These are phyloP conservation scores for Fusarium continuum DNA, from an alignment of 2,329 filamentous ascomycete genomes.

Conservation along the genomic window DNA sequence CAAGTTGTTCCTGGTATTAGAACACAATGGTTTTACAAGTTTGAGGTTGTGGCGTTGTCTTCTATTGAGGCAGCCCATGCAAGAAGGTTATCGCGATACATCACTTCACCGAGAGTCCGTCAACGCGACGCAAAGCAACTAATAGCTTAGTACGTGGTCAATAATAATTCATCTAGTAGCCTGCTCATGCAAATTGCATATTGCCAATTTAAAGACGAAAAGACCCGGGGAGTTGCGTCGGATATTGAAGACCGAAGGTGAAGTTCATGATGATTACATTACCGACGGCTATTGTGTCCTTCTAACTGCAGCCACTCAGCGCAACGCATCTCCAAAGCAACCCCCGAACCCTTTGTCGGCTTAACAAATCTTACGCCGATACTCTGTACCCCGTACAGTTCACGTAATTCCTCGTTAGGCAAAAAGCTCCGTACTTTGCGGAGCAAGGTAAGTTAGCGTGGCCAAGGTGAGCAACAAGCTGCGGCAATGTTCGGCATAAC, in stretches of 20 bases:
- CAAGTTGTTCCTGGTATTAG: not conserved
- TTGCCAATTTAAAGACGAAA: too few species aligned
- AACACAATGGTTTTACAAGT: not conserved
- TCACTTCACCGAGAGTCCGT: not conserved
- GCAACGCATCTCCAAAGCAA: not conserved
- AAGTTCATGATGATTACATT: conserved; percentile 1
- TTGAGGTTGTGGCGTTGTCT: not conserved
- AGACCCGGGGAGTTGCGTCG: conserved; percentile 8
- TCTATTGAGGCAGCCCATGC: not conserved
- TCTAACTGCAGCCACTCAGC: not conserved
- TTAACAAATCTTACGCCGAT: not conserved
- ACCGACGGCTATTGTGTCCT: conserved; percentile 7
- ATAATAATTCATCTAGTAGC: too few species aligned
- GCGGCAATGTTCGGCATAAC: conserved; percentile 28
- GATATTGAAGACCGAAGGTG: conserved; percentile 27
- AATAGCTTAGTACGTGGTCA: too few species aligned
- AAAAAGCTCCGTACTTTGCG: not conserved
- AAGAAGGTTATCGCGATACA: not conserved
- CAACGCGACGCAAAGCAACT: not conserved
- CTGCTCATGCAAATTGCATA: too few species aligned
- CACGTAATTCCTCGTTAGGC: not conserved
- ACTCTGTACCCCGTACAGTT: not conserved
- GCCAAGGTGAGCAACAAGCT: not conserved
- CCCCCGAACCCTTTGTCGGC: not conserved
- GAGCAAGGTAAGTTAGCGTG: conserved; percentile 7